These are phyloP conservation scores for Aspergillus novoparasiticus DNA, from an alignment of 2,329 filamentous ascomycete species.

Conservation along the genomic window DNA sequence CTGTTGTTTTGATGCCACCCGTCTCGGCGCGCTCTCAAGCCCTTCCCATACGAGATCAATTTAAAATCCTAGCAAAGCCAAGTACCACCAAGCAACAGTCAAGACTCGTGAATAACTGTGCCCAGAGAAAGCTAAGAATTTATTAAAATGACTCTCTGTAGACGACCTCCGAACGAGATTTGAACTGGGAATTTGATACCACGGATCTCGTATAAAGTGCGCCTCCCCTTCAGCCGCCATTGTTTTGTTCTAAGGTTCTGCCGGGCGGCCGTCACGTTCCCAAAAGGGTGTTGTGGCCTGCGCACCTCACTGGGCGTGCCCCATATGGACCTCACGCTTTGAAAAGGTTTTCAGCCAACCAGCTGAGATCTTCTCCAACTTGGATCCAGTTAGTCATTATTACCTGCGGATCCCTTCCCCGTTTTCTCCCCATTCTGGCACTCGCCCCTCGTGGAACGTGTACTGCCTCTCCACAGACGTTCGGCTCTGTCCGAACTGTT, in stretches of 20 bases:
- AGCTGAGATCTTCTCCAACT: neutral
- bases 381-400: neutral
- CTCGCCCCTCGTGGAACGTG: neutral
- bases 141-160: constrained; percentile 7
- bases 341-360: neutral
- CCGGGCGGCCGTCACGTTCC: neutral
- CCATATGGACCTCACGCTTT: neutral
- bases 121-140: constrained; percentile 10
- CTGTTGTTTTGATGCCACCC: neutral
- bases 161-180: neutral
- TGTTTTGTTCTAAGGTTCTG: neutral
- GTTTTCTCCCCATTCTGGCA: neutral
- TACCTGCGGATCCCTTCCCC: neutral
- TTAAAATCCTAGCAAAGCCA: neutral
- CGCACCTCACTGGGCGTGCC: neutral
- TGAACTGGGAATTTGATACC: neutral
- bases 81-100: constrained; percentile 6
- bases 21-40: constrained; percentile 1
- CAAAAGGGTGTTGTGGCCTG: neutral
- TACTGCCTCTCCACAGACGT: constrained; percentile 3
- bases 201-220: neutral
- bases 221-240: neutral
- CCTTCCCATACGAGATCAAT: neutral
- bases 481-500: neutral
- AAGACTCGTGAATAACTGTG: constrained; percentile 5